Percentiles rank a stretch among this genome's conserved stretches.
phyloP scores from a whole-genome alignment of 257 asterid genomes.

The Solanum stenotomum region DNA sequence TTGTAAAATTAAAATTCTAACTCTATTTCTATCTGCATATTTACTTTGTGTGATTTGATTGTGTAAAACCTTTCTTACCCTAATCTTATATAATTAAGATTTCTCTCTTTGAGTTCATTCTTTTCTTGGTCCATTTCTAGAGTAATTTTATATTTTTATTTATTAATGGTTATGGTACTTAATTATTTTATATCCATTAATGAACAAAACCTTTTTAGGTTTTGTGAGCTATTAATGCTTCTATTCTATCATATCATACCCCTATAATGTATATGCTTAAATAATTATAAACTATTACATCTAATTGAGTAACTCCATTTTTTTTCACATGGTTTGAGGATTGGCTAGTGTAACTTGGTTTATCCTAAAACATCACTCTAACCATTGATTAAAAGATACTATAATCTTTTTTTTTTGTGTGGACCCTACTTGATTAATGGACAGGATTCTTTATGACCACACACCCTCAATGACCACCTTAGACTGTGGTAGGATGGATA shows the following conservation, averaged over 20 bases:
- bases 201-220: conserved; percentile 6
- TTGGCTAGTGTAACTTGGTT: not conserved
- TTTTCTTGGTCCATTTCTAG: conserved; percentile 5
- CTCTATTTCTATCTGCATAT: not conserved
- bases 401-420: not conserved
- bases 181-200: not conserved
- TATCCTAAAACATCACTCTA: not conserved
- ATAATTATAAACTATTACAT: conserved; percentile 4
- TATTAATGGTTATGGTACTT: not conserved
- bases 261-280: not conserved
- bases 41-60: not conserved
- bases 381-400: not conserved
- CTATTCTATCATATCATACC: conserved; percentile 25
- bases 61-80: not conserved
- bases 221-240: conserved; percentile 41
- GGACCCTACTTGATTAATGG: not conserved
- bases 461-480: not conserved
- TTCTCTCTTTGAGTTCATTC: conserved; percentile 2
- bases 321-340: conserved; percentile 17
- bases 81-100: not conserved
- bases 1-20: too few species aligned
- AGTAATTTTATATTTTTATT: not conserved
- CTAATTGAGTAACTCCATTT: conserved; percentile 3
- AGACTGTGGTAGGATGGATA: not conserved
- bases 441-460: not conserved